A percentile compares a stretch with the other conserved stretches of the same genome.
Conservation (phyloP, 345 rosid species). For the Draba incana region DNA sequence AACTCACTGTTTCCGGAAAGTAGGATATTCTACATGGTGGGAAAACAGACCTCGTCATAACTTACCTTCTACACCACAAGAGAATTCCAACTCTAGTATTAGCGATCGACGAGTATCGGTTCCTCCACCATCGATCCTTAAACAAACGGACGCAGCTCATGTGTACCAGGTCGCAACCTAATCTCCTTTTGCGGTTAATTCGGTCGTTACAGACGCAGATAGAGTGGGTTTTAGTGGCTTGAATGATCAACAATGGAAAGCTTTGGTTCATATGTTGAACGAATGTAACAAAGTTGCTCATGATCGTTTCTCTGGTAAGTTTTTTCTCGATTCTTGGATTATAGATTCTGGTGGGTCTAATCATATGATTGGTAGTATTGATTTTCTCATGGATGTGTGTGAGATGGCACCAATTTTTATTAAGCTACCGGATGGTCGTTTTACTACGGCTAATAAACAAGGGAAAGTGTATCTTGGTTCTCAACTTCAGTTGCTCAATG, state of each 20-base stretch:
- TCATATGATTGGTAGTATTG: no score
- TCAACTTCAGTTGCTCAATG: neutral
- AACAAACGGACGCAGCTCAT: neutral
- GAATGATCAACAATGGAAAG: neutral
- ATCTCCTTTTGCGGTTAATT: neutral
- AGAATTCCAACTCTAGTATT: no score
- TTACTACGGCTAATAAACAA: no score
- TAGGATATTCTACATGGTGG: neutral
- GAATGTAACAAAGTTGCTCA: neutral
- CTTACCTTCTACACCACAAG: no score
- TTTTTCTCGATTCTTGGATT: no score
- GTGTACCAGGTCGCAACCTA: no score
- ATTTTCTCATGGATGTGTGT: no score
- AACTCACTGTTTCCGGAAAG: neutral
- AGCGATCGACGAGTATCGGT: neutral
- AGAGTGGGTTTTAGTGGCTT: neutral
- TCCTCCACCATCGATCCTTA: neutral
- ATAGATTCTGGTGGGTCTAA: no score
- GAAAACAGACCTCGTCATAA: neutral
- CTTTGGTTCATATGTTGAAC: neutral
- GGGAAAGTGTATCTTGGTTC: no score
- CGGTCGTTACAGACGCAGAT: neutral
- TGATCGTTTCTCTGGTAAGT: no score
- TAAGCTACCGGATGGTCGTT: no score
- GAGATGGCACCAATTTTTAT: neutral